Base-by-base conservation (phyloP, 2,329 filamentous ascomycete species). In the Hyphodiscus sp. region DNA sequence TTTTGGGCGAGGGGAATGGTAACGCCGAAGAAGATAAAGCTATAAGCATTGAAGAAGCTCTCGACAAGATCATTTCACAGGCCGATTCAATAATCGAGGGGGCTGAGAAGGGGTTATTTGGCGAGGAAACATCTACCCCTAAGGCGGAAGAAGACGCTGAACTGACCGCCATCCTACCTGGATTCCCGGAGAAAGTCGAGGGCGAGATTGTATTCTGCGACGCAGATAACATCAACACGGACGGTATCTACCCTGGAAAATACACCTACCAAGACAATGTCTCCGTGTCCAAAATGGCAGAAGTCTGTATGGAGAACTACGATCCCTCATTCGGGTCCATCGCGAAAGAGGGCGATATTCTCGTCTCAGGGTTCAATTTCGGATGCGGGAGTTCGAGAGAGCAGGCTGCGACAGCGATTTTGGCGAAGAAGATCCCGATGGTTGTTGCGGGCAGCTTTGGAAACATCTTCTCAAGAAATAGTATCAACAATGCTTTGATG, bases 261-360 rank as follows among this genome's bases (percentile, higher is more conserved):
- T 91, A 89, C 69, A 96, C 91, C 0, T 97, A 97, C 71, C 89
- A 95, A 67, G 91, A 97, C 66, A 80, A 88, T 63, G 77, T 97
- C 1, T 73, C 87, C 0, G 75, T 72, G 0, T 86, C 89, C 57
- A 82, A 82, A 53, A 96, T 97, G 92, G 89, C 90, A 0, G 76
- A 87, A 60, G 91, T 91, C 0, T 91, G 87, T 70, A 96, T 97
- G 91, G 80, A 87, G 68, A 97, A 97, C 76, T 97, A 96, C 72
- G 92, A 97, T 67, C 72, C 79, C 0, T 68, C 75, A 0, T 96
- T 96, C 68, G 70, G 76, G 10, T 69, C 72, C 1, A 75, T 85
- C 38, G 85, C 87, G 45, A 79, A 79, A 59, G 67, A 80, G 0
- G 83, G 82, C 47, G 91, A 97, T 64, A 89, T 96, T 51, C 79